These are phyloP conservation scores for Ganoderma lingzhi DNA, from an alignment of 1,284 basidiomycete species.

Conservation along the genomic window DNA sequence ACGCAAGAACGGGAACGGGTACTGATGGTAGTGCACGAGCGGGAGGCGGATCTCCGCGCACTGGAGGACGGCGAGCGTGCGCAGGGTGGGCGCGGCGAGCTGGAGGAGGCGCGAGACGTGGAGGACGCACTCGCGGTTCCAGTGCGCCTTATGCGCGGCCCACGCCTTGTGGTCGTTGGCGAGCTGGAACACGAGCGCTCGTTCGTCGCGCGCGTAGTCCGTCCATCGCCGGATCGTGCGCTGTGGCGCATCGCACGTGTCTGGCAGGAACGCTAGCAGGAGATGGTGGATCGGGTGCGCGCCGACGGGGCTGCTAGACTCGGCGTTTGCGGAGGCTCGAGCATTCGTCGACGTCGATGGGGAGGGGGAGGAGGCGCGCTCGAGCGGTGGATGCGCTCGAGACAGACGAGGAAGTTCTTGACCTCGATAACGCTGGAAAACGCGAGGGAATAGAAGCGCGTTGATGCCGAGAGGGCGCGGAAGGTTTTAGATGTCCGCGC, in stretches of 20 bases:
- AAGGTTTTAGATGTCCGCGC: slow-evolving; percentile 23
- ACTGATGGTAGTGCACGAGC: slow-evolving; percentile 18
- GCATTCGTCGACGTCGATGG: not conserved
- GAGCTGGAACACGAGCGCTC: slow-evolving; percentile 26
- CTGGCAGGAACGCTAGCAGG: slow-evolving; percentile 27
- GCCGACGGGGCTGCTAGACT: not conserved
- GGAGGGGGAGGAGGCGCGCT: not conserved
- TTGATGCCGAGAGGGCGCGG: slow-evolving; percentile 16
- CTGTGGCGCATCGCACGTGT: slow-evolving; percentile 29
- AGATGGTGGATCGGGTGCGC: slow-evolving; percentile 23
- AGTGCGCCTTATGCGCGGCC: slow-evolving; percentile 24
- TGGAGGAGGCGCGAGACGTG: slow-evolving; percentile 30
- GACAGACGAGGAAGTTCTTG: slow-evolving; percentile 27
- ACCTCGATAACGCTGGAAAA: slow-evolving; percentile 25
- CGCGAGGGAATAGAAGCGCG: slow-evolving; percentile 26
- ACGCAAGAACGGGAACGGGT: slow-evolving; percentile 24
- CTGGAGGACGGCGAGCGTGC: slow-evolving; percentile 29
- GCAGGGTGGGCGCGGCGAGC: slow-evolving; percentile 25
- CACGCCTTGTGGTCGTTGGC: slow-evolving; percentile 25
- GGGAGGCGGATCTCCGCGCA: slow-evolving; percentile 29
- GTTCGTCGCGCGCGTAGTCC: slow-evolving; percentile 30
- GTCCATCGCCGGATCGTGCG: slow-evolving; percentile 28
- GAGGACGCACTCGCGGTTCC: slow-evolving; percentile 29
- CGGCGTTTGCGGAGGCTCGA: not conserved
- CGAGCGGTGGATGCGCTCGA: slow-evolving; percentile 26